Conservation (phyloP, 2,329 filamentous ascomycete species). For the Curvularia sp. region DNA sequence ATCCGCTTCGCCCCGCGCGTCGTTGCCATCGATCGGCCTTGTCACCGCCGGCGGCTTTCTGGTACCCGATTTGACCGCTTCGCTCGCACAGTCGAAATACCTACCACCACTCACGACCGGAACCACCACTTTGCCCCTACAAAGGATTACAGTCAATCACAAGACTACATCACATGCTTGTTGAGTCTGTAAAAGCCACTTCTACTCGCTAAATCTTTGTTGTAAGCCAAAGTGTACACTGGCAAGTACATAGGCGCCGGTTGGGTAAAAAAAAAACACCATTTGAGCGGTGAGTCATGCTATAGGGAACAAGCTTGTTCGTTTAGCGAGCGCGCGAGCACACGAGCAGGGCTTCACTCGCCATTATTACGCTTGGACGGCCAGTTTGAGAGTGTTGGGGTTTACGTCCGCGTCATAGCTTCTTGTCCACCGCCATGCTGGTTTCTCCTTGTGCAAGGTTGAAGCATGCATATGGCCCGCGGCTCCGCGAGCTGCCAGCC, state of each 20-base stretch:
- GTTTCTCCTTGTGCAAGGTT: constrained; percentile 22
- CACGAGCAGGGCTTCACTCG: constrained; percentile 22
- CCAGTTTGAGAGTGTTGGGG: constrained; percentile 26
- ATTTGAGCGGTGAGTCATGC: constrained; percentile 31
- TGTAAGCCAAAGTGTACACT: constrained; percentile 3
- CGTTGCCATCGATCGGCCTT: constrained; percentile 17
- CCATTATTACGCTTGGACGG: constrained; percentile 29
- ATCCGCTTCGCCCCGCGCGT: constrained; percentile 15
- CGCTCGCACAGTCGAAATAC: constrained; percentile 11
- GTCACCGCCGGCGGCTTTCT: constrained; percentile 17
- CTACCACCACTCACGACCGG: constrained; percentile 10
- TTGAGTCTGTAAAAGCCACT: not conserved
- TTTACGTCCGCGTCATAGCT: constrained; percentile 30
- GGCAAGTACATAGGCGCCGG: constrained; percentile 8
- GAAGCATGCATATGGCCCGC: constrained; percentile 23
- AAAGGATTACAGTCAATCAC: constrained; percentile 7
- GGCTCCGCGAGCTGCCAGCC: constrained; percentile 17
- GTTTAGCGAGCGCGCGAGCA: constrained; percentile 27
- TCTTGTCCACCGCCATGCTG: constrained; percentile 14
- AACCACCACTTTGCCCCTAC: constrained; percentile 1
- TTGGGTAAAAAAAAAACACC: constrained; percentile 9
- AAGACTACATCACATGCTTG: constrained; percentile 15
- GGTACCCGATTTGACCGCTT: constrained; percentile 15
- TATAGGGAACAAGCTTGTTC: constrained; percentile 24
- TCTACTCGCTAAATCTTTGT: constrained; percentile 4